Evolutionary conservation across 257 asterid species (phyloP).

Genomic region (Solanum verrucosum): DNA sequence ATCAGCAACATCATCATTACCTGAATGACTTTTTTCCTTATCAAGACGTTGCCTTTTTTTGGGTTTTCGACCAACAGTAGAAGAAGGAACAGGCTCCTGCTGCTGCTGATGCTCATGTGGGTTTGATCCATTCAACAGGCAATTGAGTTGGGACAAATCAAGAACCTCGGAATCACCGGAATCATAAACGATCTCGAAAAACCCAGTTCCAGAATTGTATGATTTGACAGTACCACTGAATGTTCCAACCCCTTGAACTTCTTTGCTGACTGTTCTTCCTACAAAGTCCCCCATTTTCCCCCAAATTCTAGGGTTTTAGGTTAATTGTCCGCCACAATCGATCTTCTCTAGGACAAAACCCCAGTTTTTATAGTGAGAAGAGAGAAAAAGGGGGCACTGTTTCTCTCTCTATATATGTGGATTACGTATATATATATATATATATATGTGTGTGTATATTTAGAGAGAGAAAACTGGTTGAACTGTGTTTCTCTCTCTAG

Average conservation of each 20-base stretch:
- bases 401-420: background rate
- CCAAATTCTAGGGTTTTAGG: conserved; percentile 6
- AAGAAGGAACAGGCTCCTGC: background rate
- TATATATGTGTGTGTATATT: no score
- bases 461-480: background rate
- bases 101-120: conserved; percentile 8
- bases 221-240: conserved; percentile 42
- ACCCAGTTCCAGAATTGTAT: conserved; percentile 37
- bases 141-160: conserved; percentile 29
- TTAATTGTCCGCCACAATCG: background rate
- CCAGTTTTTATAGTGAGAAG: background rate
- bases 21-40: background rate
- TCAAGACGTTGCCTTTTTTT: conserved; percentile 33
- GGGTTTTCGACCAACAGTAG: conserved; percentile 20
- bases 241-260: conserved; percentile 35
- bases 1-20: background rate
- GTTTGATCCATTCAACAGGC: conserved; percentile 27
- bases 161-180: conserved; percentile 64
- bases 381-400: background rate
- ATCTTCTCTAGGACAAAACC: background rate
- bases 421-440: background rate
- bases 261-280: conserved; percentile 65
- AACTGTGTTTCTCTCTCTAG: background rate
- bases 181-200: conserved; percentile 55
- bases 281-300: conserved; percentile 39